phyloP scores from a whole-genome alignment of 345 rosid genomes.

The Hibiscus tridactylites region DNA sequence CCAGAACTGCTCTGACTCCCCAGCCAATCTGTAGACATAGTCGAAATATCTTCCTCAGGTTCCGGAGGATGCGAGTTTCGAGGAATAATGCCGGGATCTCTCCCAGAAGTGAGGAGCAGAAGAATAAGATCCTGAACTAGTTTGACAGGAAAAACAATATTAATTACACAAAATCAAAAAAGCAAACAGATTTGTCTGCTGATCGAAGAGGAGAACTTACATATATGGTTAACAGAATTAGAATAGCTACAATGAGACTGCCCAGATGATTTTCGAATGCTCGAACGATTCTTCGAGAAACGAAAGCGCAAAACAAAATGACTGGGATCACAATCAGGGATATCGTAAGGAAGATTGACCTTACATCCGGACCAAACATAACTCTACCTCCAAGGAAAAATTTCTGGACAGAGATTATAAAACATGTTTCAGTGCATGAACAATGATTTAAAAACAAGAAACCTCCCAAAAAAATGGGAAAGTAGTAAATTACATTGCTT shows the following conservation, averaged over 20 bases:
- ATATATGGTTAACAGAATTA: not conserved
- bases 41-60: not conserved
- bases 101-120: not conserved
- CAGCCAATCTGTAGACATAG: not conserved
- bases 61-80: not conserved
- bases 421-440: not conserved
- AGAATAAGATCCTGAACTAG: not conserved
- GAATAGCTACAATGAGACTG: not conserved
- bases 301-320: not conserved
- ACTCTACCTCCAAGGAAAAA: not conserved
- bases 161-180: not conserved
- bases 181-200: not conserved
- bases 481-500: not conserved
- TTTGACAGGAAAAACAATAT: not conserved
- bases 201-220: not conserved
- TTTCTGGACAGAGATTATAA: not conserved
- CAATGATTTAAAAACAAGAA: not conserved
- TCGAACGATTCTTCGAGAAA: not conserved
- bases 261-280: not conserved
- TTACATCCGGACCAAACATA: not conserved
- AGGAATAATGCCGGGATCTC: not conserved
- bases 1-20: not conserved
- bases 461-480: not conserved
- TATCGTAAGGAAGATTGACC: not conserved
- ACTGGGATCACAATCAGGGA: not conserved